These are phyloP conservation scores for Claviceps pusilla DNA, from an alignment of 2,329 filamentous ascomycete species.

Conservation along the genomic window DNA sequence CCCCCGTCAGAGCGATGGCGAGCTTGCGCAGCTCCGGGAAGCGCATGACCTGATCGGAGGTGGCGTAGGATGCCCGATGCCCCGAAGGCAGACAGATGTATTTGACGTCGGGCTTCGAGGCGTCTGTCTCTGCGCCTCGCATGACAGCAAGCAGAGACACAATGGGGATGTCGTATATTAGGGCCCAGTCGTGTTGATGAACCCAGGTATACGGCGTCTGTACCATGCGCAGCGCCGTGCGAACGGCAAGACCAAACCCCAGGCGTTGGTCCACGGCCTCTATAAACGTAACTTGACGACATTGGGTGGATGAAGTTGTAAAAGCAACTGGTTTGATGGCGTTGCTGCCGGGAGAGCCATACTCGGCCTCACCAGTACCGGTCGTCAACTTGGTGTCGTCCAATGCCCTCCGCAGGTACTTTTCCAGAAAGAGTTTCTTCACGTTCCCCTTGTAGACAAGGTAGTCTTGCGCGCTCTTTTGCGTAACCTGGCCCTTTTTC, in stretches of 20 bases:
- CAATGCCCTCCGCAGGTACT: conserved; percentile 4
- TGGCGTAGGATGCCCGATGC: conserved; percentile 36
- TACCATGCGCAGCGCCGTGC: conserved; percentile 31
- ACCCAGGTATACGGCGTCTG: conserved; percentile 40
- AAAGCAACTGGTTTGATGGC: conserved; percentile 8
- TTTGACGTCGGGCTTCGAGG: conserved; percentile 18
- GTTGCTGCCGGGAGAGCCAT: conserved; percentile 26
- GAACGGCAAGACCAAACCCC: conserved; percentile 39
- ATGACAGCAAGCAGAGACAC: conserved; percentile 30
- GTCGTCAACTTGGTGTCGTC: conserved; percentile 1
- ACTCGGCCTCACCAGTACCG: conserved; percentile 28
- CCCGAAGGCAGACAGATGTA: conserved; percentile 39
- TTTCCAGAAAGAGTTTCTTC: conserved; percentile 21
- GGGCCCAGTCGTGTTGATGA: conserved; percentile 42
- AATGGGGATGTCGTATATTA: conserved; percentile 31
- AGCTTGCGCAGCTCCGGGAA: conserved; percentile 27
- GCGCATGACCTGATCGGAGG: conserved; percentile 27
- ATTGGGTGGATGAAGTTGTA: conserved; percentile 11
- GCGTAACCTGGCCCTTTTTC: conserved; percentile 38
- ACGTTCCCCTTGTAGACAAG: conserved; percentile 32
- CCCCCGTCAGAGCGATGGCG: conserved; percentile 26
- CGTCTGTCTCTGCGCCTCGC: conserved; percentile 9
- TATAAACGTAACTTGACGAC: conserved; percentile 30
- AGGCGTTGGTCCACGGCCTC: conserved; percentile 30
- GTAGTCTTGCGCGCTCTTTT: conserved; percentile 26